Percentiles rank a stretch among this genome's conserved stretches.
phyloP scores from a whole-genome alignment of 345 rosid genomes.

The Eucalyptus melliodora region DNA sequence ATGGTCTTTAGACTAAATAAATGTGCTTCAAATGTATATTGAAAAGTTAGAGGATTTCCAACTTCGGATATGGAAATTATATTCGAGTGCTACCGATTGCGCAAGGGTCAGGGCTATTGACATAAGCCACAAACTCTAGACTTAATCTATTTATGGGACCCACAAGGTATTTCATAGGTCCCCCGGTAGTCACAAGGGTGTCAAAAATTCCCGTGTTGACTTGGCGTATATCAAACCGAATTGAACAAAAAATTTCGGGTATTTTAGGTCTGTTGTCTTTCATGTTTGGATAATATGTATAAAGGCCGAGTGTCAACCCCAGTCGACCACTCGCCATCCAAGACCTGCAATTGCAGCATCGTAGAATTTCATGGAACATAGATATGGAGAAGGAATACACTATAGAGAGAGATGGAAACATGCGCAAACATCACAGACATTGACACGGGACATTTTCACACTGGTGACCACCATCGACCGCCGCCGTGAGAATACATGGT shows the following conservation, averaged over 20 bases:
- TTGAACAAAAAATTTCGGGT: not conserved
- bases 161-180: too few species aligned
- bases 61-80: not conserved
- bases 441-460: too few species aligned
- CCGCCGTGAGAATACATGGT: accelerated
- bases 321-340: too few species aligned
- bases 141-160: too few species aligned
- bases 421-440: too few species aligned
- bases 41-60: not conserved
- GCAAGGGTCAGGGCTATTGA: not conserved
- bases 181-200: not conserved
- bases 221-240: not conserved
- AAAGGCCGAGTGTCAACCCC: accelerated
- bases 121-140: not conserved
- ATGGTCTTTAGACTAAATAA: too few species aligned
- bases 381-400: too few species aligned
- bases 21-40: not conserved
- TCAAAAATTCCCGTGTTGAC: not conserved
- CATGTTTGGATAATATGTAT: not conserved
- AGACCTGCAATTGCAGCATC: too few species aligned
- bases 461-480: too few species aligned
- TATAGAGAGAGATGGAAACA: too few species aligned
- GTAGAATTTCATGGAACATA: too few species aligned
- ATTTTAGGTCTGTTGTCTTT: not conserved
- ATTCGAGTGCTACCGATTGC: accelerated